A percentile compares a stretch with the other conserved stretches of the same genome.
Evolutionary conservation across 768 basidiomycete genomes (phyloP).

Genomic region (Tylopilus rubrobrunneus): DNA sequence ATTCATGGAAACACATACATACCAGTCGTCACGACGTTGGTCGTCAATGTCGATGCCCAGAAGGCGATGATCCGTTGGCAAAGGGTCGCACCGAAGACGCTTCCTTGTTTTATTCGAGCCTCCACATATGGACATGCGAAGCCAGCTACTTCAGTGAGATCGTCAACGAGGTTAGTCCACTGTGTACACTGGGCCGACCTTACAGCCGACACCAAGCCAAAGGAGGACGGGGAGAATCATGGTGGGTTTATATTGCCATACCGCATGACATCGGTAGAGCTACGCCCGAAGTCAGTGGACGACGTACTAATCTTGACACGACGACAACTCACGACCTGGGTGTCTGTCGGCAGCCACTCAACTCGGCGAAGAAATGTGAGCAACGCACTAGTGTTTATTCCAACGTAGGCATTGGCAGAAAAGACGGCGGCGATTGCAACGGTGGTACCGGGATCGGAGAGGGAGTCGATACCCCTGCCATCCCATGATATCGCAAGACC

Average conservation of each 20-base stretch:
- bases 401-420: no score
- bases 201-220: constrained; percentile 28
- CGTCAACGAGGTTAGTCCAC: not conserved
- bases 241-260: constrained; percentile 28
- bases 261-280: constrained; percentile 30
- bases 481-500: no score
- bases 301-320: not conserved
- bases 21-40: constrained; percentile 34
- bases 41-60: constrained; percentile 29
- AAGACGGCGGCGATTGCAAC: no score
- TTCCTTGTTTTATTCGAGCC: constrained; percentile 1
- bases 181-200: not conserved
- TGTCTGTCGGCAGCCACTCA: no score
- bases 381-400: no score
- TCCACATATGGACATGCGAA: constrained; percentile 15
- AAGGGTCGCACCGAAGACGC: constrained; percentile 27
- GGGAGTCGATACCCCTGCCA: no score
- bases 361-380: no score
- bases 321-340: constrained; percentile 20
- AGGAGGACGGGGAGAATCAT: constrained; percentile 28
- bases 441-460: no score
- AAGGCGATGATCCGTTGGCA: constrained; percentile 34
- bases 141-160: constrained; percentile 14
- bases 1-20: not conserved
- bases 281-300: constrained; percentile 3